A percentile compares a stretch with the other conserved stretches of the same genome.
Evolutionary conservation across 2,329 filamentous ascomycete species (phyloP).

Genomic region (Pseudocercospora crystallina): DNA sequence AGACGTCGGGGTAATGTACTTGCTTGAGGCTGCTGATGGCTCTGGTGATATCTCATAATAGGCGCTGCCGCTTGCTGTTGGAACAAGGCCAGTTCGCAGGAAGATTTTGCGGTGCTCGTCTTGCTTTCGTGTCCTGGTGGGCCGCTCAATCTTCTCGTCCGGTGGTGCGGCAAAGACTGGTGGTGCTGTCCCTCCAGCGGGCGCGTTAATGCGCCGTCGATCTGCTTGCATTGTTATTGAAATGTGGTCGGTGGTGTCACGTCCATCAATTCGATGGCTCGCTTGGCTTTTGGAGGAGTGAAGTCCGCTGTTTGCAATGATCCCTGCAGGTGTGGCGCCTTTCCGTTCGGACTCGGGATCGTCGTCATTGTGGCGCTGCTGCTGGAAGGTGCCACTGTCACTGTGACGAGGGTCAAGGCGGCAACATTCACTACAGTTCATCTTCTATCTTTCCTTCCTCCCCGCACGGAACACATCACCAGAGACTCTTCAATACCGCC

Average conservation of each 20-base stretch:
- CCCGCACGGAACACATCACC: background rate
- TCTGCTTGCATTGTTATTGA: constrained; percentile 58
- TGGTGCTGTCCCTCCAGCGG: constrained; percentile 71
- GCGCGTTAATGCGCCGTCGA: constrained; percentile 86
- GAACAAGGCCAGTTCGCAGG: constrained; percentile 86
- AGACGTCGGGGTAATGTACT: constrained; percentile 53
- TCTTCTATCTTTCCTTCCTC: background rate
- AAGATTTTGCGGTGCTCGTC: constrained; percentile 83
- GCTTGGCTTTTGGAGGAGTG: background rate
- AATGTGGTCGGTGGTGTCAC: background rate
- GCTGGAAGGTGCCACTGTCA: background rate
- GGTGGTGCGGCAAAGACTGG: constrained; percentile 65
- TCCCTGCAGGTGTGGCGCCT: constrained; percentile 3
- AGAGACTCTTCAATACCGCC: background rate
- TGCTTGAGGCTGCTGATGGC: constrained; percentile 38
- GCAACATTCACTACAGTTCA: constrained; percentile 8
- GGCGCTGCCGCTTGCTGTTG: constrained; percentile 89
- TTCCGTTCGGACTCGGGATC: background rate
- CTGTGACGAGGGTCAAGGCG: constrained; percentile 9
- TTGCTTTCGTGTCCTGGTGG: constrained; percentile 60
- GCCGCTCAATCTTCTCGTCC: constrained; percentile 46
- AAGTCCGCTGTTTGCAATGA: background rate
- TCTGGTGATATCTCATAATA: constrained; percentile 66
- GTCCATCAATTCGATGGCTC: background rate
- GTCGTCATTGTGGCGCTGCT: constrained; percentile 1